phyloP scores from a whole-genome alignment of 805 yeast species.

The Candida gorgasii region DNA sequence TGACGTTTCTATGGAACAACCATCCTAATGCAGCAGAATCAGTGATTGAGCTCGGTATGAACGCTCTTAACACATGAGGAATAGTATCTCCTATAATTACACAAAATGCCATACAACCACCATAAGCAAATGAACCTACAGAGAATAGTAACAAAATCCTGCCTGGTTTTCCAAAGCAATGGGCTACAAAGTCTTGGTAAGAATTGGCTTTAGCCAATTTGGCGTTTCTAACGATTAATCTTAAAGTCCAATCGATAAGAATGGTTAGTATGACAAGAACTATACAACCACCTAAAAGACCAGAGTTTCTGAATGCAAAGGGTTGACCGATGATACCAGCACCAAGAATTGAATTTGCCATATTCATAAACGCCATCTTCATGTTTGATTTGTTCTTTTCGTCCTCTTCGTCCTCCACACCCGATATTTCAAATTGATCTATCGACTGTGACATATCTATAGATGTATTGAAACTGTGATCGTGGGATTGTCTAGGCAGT shows the following conservation, averaged over 20 bases:
- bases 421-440: not conserved
- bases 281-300: conserved; percentile 71
- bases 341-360: conserved; percentile 93
- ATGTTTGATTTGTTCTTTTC: conserved; percentile 43
- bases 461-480: no score
- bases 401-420: conserved; percentile 2
- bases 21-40: conserved; percentile 31
- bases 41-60: conserved; percentile 51
- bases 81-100: conserved; percentile 94
- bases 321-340: conserved; percentile 97
- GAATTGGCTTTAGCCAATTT: conserved; percentile 73
- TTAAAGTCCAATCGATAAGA: conserved; percentile 83
- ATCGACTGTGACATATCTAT: not conserved
- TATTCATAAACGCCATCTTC: conserved; percentile 92
- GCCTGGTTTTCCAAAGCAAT: conserved; percentile 77
- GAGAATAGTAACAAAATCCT: conserved; percentile 65
- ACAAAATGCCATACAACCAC: conserved; percentile 92
- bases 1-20: conserved; percentile 64
- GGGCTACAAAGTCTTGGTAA: conserved; percentile 81
- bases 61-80: conserved; percentile 78
- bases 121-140: conserved; percentile 88
- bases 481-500: no score
- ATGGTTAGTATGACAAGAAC: conserved; percentile 60
- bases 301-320: conserved; percentile 79
- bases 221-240: conserved; percentile 80